These are phyloP conservation scores for Cladosporium velox DNA, from an alignment of 2,329 filamentous ascomycete species.

Conservation along the genomic window DNA sequence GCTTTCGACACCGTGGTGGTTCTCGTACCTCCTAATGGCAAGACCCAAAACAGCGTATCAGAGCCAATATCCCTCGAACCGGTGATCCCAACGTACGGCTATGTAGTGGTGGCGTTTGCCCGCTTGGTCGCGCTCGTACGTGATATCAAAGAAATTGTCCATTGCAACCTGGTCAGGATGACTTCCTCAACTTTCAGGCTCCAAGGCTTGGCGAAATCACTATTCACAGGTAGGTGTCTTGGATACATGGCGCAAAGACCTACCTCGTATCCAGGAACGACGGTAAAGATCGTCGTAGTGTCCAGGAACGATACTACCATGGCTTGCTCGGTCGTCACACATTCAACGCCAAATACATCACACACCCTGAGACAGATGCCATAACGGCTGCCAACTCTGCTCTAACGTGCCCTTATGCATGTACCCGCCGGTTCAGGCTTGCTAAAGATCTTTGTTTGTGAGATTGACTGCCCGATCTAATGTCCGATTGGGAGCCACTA, in stretches of 20 bases:
- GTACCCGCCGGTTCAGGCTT: not conserved
- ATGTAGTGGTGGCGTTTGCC: conserved; percentile 7
- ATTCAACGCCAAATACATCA: not conserved
- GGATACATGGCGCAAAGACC: not conserved
- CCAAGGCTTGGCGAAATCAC: not conserved
- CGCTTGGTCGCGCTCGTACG: not conserved
- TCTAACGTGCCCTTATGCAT: not conserved
- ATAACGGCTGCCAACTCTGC: not conserved
- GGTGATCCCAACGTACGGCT: not conserved
- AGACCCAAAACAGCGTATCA: not conserved
- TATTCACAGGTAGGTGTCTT: not conserved
- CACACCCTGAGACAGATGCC: conserved; percentile 5
- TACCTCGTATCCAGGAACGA: not conserved
- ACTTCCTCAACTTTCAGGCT: not conserved
- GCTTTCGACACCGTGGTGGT: not conserved
- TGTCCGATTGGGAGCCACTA: conserved; percentile 4
- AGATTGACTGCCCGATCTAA: not conserved
- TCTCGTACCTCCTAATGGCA: not conserved
- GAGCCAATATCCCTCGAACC: not conserved
- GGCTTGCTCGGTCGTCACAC: not conserved
- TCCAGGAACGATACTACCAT: conserved; percentile 7
- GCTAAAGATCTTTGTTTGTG: not conserved
- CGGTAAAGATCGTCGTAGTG: not conserved
- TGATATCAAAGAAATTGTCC: not conserved
- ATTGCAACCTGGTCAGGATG: not conserved